Evolutionary conservation across 2,329 filamentous ascomycete genomes (phyloP).

Genomic region (Zymoseptoria ardabiliae): DNA sequence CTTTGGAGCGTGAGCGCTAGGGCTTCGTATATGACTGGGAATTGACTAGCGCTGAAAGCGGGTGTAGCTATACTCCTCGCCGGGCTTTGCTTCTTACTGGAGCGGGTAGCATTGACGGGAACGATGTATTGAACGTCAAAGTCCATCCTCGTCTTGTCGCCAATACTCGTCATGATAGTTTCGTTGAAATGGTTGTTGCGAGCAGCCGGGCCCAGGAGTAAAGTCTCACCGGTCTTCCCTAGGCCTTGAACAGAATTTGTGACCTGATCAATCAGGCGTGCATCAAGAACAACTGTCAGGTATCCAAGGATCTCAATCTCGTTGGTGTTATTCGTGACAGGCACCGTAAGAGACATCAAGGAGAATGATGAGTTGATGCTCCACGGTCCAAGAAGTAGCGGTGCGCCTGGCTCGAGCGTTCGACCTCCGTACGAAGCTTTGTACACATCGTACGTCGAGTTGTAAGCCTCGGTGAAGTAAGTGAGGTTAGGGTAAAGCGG

Average conservation of each 20-base stretch:
- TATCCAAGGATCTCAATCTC: constrained; percentile 65
- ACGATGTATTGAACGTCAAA: constrained; percentile 24
- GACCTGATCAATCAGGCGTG: constrained; percentile 54
- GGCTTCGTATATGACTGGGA: constrained; percentile 55
- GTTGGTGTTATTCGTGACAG: constrained; percentile 62
- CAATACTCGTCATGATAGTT: constrained; percentile 21
- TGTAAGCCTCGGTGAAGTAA: constrained; percentile 39
- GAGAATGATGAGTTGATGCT: constrained; percentile 66
- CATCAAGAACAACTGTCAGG: constrained; percentile 69
- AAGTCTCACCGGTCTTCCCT: constrained; percentile 60
- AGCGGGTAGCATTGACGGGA: constrained; percentile 23
- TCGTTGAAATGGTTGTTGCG: constrained; percentile 50
- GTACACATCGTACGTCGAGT: constrained; percentile 30
- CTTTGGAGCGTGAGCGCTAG: constrained; percentile 39
- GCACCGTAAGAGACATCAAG: constrained; percentile 72
- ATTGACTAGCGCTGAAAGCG: constrained; percentile 54
- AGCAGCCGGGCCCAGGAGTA: constrained; percentile 63
- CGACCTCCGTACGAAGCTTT: constrained; percentile 38
- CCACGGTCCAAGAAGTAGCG: constrained; percentile 68
- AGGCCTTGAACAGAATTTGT: constrained; percentile 61
- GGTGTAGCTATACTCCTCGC: constrained; percentile 35
- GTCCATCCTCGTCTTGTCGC: constrained; percentile 16
- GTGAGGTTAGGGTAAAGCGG: constrained; percentile 73
- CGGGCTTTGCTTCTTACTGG: constrained; percentile 22
- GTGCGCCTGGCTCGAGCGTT: constrained; percentile 39